Evolutionary conservation across 1,284 basidiomycete genomes (phyloP), one percentile per base, ranked within the genome.

Genomic region (Cutaneotrichosporon dermatis): DNA sequence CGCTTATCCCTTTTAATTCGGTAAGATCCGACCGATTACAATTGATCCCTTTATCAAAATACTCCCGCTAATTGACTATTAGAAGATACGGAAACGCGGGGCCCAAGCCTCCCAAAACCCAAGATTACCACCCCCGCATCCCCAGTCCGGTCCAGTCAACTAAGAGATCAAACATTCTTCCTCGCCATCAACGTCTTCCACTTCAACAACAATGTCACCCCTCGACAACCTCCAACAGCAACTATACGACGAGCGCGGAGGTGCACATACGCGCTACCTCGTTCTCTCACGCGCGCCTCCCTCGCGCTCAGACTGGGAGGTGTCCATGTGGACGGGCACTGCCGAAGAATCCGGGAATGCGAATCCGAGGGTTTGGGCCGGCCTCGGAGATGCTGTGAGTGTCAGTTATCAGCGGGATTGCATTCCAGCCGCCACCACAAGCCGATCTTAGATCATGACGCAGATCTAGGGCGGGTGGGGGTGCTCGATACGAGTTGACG

Each of bases 191-290:
- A 4, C 51, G n/a, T 34, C 25, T 25, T 33, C 40, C 15, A 1
- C 33, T 11, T 8, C 34, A 35, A 33, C 7, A 34, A 10, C 50
- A 15, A 25, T 44, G 12, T 12, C 34, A 15, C 12, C 46, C 4
- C 61, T 63, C 35, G 40, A 55, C 62, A 59, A 57, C 48, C 34
- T 64, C 39, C 57, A 57, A 33, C 59, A 64, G 48, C 62, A 61
- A 37, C 50, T 64, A 48, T 64, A 59, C 55, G 49, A 56, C 44
- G 39, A 44, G 33, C 41, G 49, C 35, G 42, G 13, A 4, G 58
- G 58, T 2, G 15, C 11, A 2, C 36, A 37, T 4, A n/a, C 15
- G 10, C 59, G 59, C 9, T 64, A 61, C 44, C 62, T 64, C 34
- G 49, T 64, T 6, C 41, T 54, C 37, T 59, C 59, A 1, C 35